Conservation (phyloP, 179 eudicot genomes). For the Carnegiea gigantea region DNA sequence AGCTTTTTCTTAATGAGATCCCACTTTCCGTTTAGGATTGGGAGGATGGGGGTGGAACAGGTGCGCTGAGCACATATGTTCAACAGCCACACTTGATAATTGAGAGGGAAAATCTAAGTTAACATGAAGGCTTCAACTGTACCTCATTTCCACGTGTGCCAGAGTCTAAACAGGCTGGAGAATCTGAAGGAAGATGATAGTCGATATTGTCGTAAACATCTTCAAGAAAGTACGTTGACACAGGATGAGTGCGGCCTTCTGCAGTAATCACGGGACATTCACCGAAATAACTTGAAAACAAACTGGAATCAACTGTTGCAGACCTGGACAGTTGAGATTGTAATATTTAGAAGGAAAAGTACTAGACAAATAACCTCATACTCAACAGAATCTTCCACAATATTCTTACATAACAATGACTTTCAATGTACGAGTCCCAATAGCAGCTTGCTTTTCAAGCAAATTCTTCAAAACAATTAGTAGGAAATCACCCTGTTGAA, state of each 20-base stretch:
- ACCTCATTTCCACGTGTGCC: conserved; percentile 45
- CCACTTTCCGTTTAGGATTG: background rate
- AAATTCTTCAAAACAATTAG: conserved; percentile 78
- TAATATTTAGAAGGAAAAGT: conserved; percentile 12
- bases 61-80: background rate
- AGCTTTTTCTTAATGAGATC: background rate
- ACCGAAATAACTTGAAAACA: conserved; percentile 87
- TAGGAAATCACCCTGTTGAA: conserved; percentile 87
- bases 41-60: background rate
- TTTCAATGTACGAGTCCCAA: conserved; percentile 56
- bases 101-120: background rate
- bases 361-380: background rate
- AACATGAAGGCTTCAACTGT: background rate
- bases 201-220: conserved; percentile 71
- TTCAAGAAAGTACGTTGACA: conserved; percentile 79
- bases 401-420: conserved; percentile 80
- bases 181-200: conserved; percentile 86
- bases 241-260: conserved; percentile 96
- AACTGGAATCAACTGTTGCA: conserved; percentile 90
- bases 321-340: conserved; percentile 56
- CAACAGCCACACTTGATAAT: background rate
- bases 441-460: conserved; percentile 74
- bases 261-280: conserved; percentile 86
- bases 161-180: conserved; percentile 71
- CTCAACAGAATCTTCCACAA: conserved; percentile 12